Evolutionary conservation across 2,329 filamentous ascomycete genomes (phyloP), one percentile per base, ranked within the genome.

Genomic region (Cladosporium cucumerinum): DNA sequence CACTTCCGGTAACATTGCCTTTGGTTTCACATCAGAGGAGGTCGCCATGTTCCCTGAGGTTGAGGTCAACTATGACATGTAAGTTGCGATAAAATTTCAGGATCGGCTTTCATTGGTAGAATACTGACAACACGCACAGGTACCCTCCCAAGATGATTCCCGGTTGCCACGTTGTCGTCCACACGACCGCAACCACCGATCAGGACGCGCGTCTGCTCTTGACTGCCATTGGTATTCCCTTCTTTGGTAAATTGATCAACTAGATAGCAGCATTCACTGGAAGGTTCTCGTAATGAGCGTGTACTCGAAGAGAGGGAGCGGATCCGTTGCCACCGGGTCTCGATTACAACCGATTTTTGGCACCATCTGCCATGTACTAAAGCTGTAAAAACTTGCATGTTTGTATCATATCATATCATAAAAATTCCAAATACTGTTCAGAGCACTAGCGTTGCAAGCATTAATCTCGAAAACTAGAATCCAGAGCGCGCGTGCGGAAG

Each of bases 31-130:
- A 16, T 83, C 89, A 5, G 88, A 92, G 65, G 87, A 90, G 70
- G 87, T 97, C 72, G 87, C 89, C 59, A 82, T 91, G 69, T 99
- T 98, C 80, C 95, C 95, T 0, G 95, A 99, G 81, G 86, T 99
- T 54, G 93, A 97, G 78, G 87, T 92, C 72, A 97, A 97, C 81
- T 97, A 95, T 75, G 92, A 96, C 79, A 83, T 85, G 92, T 96
- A 80, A 85, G 91, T 85, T 63, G 48, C 0, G 2, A 34, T 26
- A 36, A 8, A n/a, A 43, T 52, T 43, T 43, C 12, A n/a, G 39
- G n/a, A 23, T 11, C 5, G 39, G n/a, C n/a, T 21, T 46, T 8
- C 23, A 26, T 23, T 23, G 18, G 21, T 30, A 21, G 65, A 26
- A 65, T 46, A 52, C 67, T 69, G 48, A 69, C 64, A 52, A 36